phyloP scores from a whole-genome alignment of 2,329 filamentous ascomycete species.

The Sarocladium kiliense region DNA sequence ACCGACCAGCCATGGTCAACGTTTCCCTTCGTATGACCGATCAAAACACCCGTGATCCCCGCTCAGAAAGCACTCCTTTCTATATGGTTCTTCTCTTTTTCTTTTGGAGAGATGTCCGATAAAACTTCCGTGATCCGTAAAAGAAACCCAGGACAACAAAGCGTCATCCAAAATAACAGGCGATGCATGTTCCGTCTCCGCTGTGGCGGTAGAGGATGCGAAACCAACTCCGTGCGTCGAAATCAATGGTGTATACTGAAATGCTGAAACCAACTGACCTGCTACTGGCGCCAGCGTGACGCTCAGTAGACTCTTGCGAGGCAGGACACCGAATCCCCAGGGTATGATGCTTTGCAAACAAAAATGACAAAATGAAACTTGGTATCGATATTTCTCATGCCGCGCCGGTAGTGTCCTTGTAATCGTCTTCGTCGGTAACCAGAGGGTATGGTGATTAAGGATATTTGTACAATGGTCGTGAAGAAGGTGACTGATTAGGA shows the following conservation, averaged over 20 bases:
- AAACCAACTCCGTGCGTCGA: slow-evolving; percentile 33
- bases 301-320: slow-evolving; percentile 20
- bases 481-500: slow-evolving; percentile 15
- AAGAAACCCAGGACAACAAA: neutral
- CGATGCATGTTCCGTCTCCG: slow-evolving; percentile 7
- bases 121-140: slow-evolving; percentile 14
- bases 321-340: slow-evolving; percentile 21
- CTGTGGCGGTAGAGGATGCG: slow-evolving; percentile 32
- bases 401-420: slow-evolving; percentile 33
- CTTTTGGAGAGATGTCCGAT: slow-evolving; percentile 26
- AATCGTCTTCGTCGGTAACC: slow-evolving; percentile 22
- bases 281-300: slow-evolving; percentile 16
- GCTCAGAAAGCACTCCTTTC: slow-evolving; percentile 31
- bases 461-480: slow-evolving; percentile 43
- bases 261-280: slow-evolving; percentile 27
- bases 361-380: slow-evolving; percentile 29
- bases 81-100: slow-evolving; percentile 40
- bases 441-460: slow-evolving; percentile 35
- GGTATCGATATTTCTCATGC: slow-evolving; percentile 42
- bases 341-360: slow-evolving; percentile 24
- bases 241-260: slow-evolving; percentile 15
- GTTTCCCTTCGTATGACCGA: slow-evolving; percentile 11
- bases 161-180: neutral
- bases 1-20: slow-evolving; percentile 7
- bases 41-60: slow-evolving; percentile 17